A percentile compares a stretch with the other conserved stretches of the same genome.
Evolutionary conservation across 177 flowering plant genomes (phyloP).

Genomic region (Vitis hybrid): DNA sequence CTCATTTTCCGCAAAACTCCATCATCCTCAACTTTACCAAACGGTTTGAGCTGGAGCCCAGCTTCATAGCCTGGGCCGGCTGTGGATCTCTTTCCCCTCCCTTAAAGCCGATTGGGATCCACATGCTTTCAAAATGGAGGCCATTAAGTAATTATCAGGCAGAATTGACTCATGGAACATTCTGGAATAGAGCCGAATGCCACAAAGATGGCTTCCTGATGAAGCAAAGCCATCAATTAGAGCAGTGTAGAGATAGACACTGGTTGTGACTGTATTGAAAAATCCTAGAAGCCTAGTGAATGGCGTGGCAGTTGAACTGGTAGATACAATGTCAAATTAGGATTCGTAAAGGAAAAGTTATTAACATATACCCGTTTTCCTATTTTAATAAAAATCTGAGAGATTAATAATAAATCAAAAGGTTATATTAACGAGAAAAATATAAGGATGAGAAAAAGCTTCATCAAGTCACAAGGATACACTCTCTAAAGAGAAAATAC

Average conservation of each 20-base stretch:
- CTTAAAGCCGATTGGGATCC: conserved; percentile 20
- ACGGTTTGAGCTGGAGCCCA: conserved; percentile 21
- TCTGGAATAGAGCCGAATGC: conserved; percentile 6
- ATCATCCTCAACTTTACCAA: conserved; percentile 25
- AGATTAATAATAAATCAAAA: too few species aligned
- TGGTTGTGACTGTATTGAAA: conserved; percentile 28
- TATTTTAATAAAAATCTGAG: too few species aligned
- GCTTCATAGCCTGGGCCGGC: conserved; percentile 26
- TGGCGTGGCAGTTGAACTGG: conserved; percentile 9
- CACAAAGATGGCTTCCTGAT: conserved; percentile 20
- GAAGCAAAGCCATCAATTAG: conserved; percentile 31
- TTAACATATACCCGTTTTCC: too few species aligned
- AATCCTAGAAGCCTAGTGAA: conserved; percentile 30
- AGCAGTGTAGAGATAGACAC: conserved; percentile 39
- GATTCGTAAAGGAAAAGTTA: too few species aligned
- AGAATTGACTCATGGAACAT: too few species aligned
- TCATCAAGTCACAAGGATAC: too few species aligned
- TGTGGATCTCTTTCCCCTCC: conserved; percentile 31
- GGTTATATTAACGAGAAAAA: too few species aligned
- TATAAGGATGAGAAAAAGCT: too few species aligned
- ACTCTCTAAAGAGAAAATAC: too few species aligned
- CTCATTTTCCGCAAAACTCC: conserved; percentile 37
- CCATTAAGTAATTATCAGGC: conserved; percentile 27
- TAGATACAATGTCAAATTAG: conserved; percentile 8
- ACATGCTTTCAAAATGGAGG: conserved; percentile 39